Conservation (phyloP, 1,284 basidiomycete species). For the Boletus sp. region DNA sequence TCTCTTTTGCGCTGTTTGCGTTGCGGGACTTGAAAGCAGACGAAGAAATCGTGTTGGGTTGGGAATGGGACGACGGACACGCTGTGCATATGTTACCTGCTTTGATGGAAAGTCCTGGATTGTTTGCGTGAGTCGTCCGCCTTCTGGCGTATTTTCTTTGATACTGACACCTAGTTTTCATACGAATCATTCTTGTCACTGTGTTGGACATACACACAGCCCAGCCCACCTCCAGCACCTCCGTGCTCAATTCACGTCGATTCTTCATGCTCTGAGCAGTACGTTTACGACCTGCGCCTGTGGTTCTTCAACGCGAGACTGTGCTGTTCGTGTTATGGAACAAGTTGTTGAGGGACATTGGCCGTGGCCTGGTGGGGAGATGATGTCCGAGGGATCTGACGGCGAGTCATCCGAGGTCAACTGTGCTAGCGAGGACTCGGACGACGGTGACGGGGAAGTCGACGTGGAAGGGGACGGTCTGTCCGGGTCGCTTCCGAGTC, state of each 20-base stretch:
- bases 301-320: slow-evolving; percentile 61
- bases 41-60: slow-evolving; percentile 90
- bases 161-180: no score
- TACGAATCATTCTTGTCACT: background rate
- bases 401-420: slow-evolving; percentile 27
- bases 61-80: slow-evolving; percentile 97
- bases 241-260: slow-evolving; percentile 66
- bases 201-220: slow-evolving; percentile 37
- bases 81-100: slow-evolving; percentile 83
- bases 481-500: slow-evolving; percentile 4
- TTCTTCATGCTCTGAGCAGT: slow-evolving; percentile 73
- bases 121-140: slow-evolving; percentile 54
- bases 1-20: slow-evolving; percentile 87
- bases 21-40: slow-evolving; percentile 73
- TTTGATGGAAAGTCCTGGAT: slow-evolving; percentile 59
- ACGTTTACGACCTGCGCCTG: slow-evolving; percentile 83
- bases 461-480: slow-evolving; percentile 34
- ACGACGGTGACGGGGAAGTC: slow-evolving; percentile 23
- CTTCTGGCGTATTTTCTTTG: slow-evolving; percentile 2
- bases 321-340: slow-evolving; percentile 69
- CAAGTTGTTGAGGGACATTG: slow-evolving; percentile 55
- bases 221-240: slow-evolving; percentile 57
- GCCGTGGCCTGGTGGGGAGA: slow-evolving; percentile 40
- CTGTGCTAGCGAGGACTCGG: slow-evolving; percentile 23
- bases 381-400: slow-evolving; percentile 34